phyloP scores from a whole-genome alignment of 495 filamentous ascomycete species.

The Tuber calosporum region DNA sequence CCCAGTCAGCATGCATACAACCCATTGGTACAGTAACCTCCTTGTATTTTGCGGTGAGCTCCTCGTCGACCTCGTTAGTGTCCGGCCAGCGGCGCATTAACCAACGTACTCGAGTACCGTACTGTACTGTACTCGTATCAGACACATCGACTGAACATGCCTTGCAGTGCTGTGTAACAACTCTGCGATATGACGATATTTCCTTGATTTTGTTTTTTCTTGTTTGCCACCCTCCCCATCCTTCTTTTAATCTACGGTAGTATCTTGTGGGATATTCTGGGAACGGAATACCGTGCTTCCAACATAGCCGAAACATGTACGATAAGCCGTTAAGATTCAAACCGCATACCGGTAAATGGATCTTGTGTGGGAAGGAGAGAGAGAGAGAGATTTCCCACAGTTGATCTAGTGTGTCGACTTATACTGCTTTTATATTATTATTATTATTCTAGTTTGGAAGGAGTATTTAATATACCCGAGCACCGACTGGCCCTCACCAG shows the following conservation, averaged over 20 bases:
- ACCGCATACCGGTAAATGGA: slow-evolving; percentile 2
- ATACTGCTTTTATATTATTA: background rate
- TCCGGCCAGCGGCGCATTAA: too few species aligned
- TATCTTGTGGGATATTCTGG: background rate
- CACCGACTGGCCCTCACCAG: background rate
- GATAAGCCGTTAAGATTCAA: slow-evolving; percentile 5
- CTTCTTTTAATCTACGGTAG: background rate
- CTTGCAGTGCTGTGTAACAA: background rate
- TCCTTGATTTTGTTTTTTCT: background rate
- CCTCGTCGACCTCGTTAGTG: background rate
- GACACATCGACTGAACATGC: background rate
- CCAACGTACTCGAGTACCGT: too few species aligned
- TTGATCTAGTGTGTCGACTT: background rate
- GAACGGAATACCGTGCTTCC: background rate
- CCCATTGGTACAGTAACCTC: too few species aligned
- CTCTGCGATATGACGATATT: background rate
- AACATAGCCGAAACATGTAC: slow-evolving; percentile 1
- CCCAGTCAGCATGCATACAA: background rate
- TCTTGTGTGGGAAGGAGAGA: background rate
- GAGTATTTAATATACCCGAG: background rate
- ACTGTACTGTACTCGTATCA: too few species aligned
- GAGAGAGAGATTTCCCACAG: background rate
- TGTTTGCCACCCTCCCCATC: background rate
- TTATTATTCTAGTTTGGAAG: background rate
- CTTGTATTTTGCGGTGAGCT: background rate